Percentiles rank a stretch among this genome's conserved stretches.
Conservation (phyloP, 2,329 filamentous ascomycete genomes). For the Curvularia hawaiiensis region DNA sequence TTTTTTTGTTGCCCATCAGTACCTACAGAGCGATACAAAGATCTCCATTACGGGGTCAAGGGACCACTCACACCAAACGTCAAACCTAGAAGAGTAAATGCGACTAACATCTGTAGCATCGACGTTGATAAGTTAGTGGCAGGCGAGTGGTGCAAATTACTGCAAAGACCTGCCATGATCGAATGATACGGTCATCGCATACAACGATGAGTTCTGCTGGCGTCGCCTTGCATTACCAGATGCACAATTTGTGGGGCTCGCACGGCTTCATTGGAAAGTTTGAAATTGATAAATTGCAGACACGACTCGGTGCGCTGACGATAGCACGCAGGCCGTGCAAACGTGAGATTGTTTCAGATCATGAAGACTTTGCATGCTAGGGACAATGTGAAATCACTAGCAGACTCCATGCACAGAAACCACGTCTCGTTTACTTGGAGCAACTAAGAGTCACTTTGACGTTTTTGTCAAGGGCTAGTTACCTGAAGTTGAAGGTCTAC, state of each 20-base stretch:
- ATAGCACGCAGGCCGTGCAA: slow-evolving; percentile 1
- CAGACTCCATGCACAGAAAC: neutral
- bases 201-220: neutral
- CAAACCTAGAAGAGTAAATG: neutral
- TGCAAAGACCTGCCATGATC: neutral
- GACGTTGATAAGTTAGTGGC: neutral
- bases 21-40: neutral
- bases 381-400: neutral
- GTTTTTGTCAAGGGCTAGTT: slow-evolving; percentile 2
- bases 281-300: neutral
- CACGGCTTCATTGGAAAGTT: neutral
- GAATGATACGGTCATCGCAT: slow-evolving; percentile 1
- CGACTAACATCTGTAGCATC: neutral
- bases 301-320: neutral
- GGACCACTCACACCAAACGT: neutral
- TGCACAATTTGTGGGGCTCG: neutral
- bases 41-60: neutral
- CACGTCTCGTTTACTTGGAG: neutral
- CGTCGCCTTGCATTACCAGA: slow-evolving; percentile 37
- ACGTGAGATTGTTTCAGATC: neutral
- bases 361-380: neutral
- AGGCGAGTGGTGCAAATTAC: neutral
- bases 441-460: slow-evolving; percentile 1
- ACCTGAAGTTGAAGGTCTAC: neutral
- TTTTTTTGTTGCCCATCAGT: neutral